Base-by-base conservation (phyloP, 768 basidiomycete species). In the Polyporus arcularius region DNA sequence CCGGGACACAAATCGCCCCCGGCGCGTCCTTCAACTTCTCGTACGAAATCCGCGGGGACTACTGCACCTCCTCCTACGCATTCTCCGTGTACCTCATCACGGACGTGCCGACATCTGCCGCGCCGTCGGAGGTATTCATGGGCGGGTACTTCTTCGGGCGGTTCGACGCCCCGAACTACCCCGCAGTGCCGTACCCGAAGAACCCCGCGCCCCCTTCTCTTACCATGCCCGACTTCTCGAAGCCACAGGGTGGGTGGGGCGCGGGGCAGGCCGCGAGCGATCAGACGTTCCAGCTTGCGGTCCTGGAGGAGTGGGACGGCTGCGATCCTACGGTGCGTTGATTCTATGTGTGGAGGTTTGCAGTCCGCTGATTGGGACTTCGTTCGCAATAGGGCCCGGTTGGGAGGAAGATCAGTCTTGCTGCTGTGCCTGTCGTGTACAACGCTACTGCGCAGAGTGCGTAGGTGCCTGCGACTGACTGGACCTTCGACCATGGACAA, bases 181-280 rank as follows among this genome's bases (percentile, higher is more conserved):
- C 80, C 46, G 77, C 75, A 39, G 78, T 80, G 41, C 79, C 80
- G 15, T 70, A 74, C 62, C 72, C 79, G 10, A 62, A 54, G 18
- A 76, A 80, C 54, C 75, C 72, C 18, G 66, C 76, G 4, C 81
- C 81, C 4, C 42, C 73, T 0, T 62, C 73, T 43, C 71, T 80
- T 26, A 73, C 68, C 15, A 80, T 82, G 80, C 81, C 81, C 14
- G 71, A 82, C 71, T 80, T 83, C 61, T 73, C 78, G 2, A 70
- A 71, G 53, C 62, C 70, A 14, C 75, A 72, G 14, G 78, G 74
- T 16, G 80, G 79, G 3, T 82, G 74, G 43, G 79, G 76, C 15
- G 47, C 61, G 16, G 78, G 78, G 21, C 57, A 62, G 35, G 30
- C 58, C 14, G 74, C 67, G n/a, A 70, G 62, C 56, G 70, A 80